Conservation (phyloP, 164 flowering plant genomes). For the Aristolochia contorta region DNA sequence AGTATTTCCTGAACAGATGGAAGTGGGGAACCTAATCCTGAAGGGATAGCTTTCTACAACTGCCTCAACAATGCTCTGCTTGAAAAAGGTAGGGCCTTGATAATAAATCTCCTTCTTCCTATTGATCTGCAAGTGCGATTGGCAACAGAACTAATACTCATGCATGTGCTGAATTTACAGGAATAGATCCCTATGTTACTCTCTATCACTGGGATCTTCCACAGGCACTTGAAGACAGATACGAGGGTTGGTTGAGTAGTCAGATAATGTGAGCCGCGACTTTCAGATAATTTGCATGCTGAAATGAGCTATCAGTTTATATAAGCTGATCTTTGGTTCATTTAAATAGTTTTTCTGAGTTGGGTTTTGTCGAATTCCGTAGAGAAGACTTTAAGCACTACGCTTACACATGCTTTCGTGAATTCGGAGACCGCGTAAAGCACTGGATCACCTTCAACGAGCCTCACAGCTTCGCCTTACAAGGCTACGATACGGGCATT, state of each 20-base stretch:
- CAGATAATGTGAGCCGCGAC: slow-evolving; percentile 54
- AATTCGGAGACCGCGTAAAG: slow-evolving; percentile 80
- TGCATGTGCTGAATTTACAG: no score
- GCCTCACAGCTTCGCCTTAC: slow-evolving; percentile 63
- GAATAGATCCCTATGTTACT: slow-evolving; percentile 73
- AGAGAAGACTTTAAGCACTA: slow-evolving; percentile 69
- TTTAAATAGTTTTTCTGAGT: neutral
- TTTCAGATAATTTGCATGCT: no score
- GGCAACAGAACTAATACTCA: neutral
- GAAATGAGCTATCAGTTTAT: neutral
- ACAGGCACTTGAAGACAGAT: slow-evolving; percentile 71
- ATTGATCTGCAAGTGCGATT: no score
- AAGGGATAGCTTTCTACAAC: slow-evolving; percentile 76
- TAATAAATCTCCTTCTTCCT: neutral
- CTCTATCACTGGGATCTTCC: slow-evolving; percentile 95
- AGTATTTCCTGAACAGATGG: slow-evolving; percentile 40
- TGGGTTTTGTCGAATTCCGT: slow-evolving; percentile 8
- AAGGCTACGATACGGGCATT: slow-evolving; percentile 70
- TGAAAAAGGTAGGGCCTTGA: slow-evolving; percentile 41
- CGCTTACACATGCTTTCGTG: slow-evolving; percentile 67
- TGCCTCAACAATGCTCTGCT: slow-evolving; percentile 65
- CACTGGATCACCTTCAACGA: slow-evolving; percentile 93
- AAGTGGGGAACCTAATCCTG: slow-evolving; percentile 63
- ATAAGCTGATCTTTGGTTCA: neutral
- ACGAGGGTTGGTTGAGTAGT: slow-evolving; percentile 63